Base-by-base conservation (phyloP, 1,139 yeast genomes). In the Meyerozyma sp. region DNA sequence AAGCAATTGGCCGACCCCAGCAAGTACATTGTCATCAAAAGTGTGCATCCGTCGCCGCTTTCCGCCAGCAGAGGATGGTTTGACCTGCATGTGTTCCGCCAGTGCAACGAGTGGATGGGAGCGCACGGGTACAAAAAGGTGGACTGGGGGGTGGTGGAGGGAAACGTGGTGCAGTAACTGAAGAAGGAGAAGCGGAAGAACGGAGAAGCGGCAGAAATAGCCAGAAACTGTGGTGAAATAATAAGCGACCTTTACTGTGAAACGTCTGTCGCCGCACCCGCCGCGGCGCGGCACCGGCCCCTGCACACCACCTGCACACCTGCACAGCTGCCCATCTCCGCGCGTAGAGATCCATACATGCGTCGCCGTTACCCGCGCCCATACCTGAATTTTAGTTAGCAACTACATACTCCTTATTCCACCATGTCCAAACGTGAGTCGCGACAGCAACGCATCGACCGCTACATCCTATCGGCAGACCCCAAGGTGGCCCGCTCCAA, bases 41-140 rank as follows among this genome's bases (percentile, higher is more conserved):
- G 91, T 0, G 98, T 89, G 1, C 99, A 94, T 63, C 99, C 99
- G 1, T 86, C 95, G 35, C 98, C 99, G 1, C 67, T 93, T 44
- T 85, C 95, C 50, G 98, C 98, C 0, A 73, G 81, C 26, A 70
- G 95, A 43, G 95, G 95, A 0, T 90, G 86, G 58, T 89, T 89
- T 55, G 79, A 80, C 5, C 82, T 85, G 60, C 65, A 70, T 28
- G 95, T 88, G 53, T 90, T 89, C 61, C 68, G 62, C 42, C 73
- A 74, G 55, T 83, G 93, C 41, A 90, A 90, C 57, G 78, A 77
- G 10, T 90, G 95, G 95, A 68, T 90, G 11, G 66, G 65, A 16
- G 56, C 58, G 14, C 71, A 74, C 39, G 77, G 79, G 0, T 63
- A 68, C 21, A 64, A 64, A 1, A 68, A 68, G 3, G 81, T 90